A percentile compares a stretch with the other conserved stretches of the same genome.
Evolutionary conservation across 2,329 filamentous ascomycete genomes (phyloP).

Genomic region (Botrytis porri): DNA sequence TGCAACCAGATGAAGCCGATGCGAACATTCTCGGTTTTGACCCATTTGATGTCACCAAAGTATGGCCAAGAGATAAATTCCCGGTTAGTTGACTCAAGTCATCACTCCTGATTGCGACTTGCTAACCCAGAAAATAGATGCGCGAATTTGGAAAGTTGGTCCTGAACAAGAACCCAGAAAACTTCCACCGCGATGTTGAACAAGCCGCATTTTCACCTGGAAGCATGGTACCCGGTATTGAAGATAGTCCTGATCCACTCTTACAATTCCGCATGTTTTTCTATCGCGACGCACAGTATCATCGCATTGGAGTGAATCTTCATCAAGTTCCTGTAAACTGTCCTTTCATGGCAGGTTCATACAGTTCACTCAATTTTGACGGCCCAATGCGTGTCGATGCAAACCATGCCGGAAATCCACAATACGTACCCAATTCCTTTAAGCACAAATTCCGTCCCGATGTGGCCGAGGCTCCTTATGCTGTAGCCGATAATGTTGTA

Average conservation of each 20-base stretch:
- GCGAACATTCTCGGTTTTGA: constrained; percentile 51
- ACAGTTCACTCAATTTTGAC: constrained; percentile 39
- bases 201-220: constrained; percentile 65
- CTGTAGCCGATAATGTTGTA: constrained; percentile 28
- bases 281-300: constrained; percentile 61
- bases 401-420: constrained; percentile 50
- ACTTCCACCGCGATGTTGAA: constrained; percentile 64
- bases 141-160: constrained; percentile 50
- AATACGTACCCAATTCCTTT: constrained; percentile 40
- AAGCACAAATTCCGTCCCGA: constrained; percentile 60
- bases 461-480: constrained; percentile 67
- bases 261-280: constrained; percentile 67
- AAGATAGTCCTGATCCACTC: constrained; percentile 66
- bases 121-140: constrained; percentile 1
- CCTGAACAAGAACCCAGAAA: constrained; percentile 43
- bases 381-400: constrained; percentile 36
- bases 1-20: constrained; percentile 46
- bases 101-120: not conserved
- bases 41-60: constrained; percentile 53
- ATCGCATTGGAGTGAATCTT: constrained; percentile 57
- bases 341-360: constrained; percentile 30
- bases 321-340: constrained; percentile 51
- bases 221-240: constrained; percentile 62
- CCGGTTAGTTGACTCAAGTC: constrained; percentile 34
- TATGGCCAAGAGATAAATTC: constrained; percentile 48